Evolutionary conservation across 805 yeast species (phyloP), one percentile per base, ranked within the genome.

Genomic region (Lachancea cidri): DNA sequence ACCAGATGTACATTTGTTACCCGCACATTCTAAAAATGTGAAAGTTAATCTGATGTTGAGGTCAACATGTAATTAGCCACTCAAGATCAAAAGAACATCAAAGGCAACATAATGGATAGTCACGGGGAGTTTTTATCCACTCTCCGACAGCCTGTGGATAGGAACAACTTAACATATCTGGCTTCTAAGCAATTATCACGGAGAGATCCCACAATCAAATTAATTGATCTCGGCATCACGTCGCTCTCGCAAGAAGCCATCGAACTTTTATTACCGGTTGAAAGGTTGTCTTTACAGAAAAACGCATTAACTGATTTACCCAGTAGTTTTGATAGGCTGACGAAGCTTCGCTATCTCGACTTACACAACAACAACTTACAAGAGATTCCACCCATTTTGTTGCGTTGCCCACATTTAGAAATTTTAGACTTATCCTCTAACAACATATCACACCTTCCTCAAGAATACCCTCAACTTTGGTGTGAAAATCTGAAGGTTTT

Each of bases 371-470:
- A 86, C 57, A 56, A 64, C 34, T 68, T 86, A 38, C 49, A 66
- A 2, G 67, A 63, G 35, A 70, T 85, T 34, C 88, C 94, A 0
- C 57, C 62, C 1, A 54, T 69, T 5, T 51, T 76, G 44, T 44
- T 58, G 18, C 57, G 58, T 29, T 57, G 67, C 49, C 52, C 58
- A 9, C 66, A 68, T 5, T 62, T 85, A 41, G 89, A 82, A 52
- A 78, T 79, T 38, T 60, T 85, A 32, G 91, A 85, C 58, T 57
- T 84, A 16, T 78, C 87, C 16, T 61, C 67, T 29, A 85, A 85
- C 55, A 59, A 57, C 18, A 61, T 85, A 20, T 55, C 59, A n/a
- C 47, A 53, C 3, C 58, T 85, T 13, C 82, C 86, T 1, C 45
- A 57, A 3, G 68, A 67, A 2, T 44, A 76, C 16, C 48, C 62